Evolutionary conservation across 345 rosid genomes (phyloP).

Genomic region (Dipteronia dyeriana): DNA sequence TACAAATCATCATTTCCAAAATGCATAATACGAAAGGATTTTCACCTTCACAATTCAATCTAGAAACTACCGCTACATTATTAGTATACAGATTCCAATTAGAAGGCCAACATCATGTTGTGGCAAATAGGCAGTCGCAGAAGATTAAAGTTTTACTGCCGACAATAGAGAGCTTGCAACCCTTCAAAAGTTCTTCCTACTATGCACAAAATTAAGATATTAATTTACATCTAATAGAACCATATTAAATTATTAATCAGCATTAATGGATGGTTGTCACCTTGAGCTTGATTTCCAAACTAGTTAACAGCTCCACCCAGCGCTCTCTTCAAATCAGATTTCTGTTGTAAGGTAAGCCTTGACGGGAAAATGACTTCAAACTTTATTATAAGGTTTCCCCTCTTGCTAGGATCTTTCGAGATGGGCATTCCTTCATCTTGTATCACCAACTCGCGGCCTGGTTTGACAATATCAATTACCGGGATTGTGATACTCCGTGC

Average conservation of each 20-base stretch:
- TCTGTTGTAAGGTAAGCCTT: conserved; percentile 58
- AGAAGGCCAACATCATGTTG: conserved; percentile 7
- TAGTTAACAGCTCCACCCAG: conserved; percentile 44
- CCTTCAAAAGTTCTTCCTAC: conserved; percentile 33
- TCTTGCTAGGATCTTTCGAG: conserved; percentile 58
- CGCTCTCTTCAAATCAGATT: conserved; percentile 58
- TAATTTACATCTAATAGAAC: conserved; percentile 44
- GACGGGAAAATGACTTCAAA: conserved; percentile 61
- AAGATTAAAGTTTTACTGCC: conserved; percentile 12
- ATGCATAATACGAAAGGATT: conserved; percentile 14
- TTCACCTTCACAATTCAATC: neutral
- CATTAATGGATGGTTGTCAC: conserved; percentile 19
- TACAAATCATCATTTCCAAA: conserved; percentile 5
- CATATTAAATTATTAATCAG: conserved; percentile 12
- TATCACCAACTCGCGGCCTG: conserved; percentile 54
- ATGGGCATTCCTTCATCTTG: conserved; percentile 76
- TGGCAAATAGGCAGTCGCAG: conserved; percentile 3
- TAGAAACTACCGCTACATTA: conserved; percentile 16
- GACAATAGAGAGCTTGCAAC: conserved; percentile 1
- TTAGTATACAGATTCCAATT: conserved; percentile 20
- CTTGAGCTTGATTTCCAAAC: conserved; percentile 14
- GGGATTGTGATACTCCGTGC: conserved; percentile 59
- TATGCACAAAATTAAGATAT: conserved; percentile 47
- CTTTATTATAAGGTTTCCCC: conserved; percentile 57
- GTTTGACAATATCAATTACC: conserved; percentile 53